These are phyloP conservation scores for Mycena sp. DNA, from an alignment of 1,284 basidiomycete species.

Conservation along the genomic window DNA sequence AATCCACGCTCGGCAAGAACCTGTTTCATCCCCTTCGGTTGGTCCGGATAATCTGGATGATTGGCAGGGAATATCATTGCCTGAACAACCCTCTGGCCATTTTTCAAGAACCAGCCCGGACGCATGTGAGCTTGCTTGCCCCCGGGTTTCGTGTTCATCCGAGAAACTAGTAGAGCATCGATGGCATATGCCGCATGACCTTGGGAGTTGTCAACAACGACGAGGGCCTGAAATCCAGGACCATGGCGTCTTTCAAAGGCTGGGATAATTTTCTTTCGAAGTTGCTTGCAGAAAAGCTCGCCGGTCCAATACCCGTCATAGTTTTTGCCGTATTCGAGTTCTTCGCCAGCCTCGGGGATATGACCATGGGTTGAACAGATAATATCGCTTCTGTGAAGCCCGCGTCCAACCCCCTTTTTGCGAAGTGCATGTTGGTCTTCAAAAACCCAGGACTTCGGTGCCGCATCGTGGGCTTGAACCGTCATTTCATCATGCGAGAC, in stretches of 20 bases:
- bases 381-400: constrained; percentile 44
- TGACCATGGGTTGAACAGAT: constrained; percentile 45
- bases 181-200: constrained; percentile 50
- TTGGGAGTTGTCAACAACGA: constrained; percentile 52
- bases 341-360: constrained; percentile 41
- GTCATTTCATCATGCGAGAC: constrained; percentile 51
- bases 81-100: too few species aligned
- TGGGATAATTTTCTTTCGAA: constrained; percentile 48
- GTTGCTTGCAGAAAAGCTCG: constrained; percentile 50
- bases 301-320: constrained; percentile 55
- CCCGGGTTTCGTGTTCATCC: constrained; percentile 50
- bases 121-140: too few species aligned
- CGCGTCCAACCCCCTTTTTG: constrained; percentile 49
- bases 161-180: constrained; percentile 44
- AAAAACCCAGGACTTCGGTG: constrained; percentile 40
- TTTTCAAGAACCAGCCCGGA: too few species aligned
- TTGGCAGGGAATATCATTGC: constrained; percentile 35
- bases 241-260: constrained; percentile 45
- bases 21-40: constrained; percentile 46
- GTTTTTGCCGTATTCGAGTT: constrained; percentile 54
- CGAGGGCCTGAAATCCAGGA: constrained; percentile 43
- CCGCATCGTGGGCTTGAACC: constrained; percentile 43
- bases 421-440: constrained; percentile 43
- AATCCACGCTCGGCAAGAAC: constrained; percentile 45
- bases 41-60: constrained; percentile 38